Percentiles rank a stretch among this genome's conserved stretches.
Conservation (phyloP, 305 asterid genomes). For the Solanum aculeatissimum region DNA sequence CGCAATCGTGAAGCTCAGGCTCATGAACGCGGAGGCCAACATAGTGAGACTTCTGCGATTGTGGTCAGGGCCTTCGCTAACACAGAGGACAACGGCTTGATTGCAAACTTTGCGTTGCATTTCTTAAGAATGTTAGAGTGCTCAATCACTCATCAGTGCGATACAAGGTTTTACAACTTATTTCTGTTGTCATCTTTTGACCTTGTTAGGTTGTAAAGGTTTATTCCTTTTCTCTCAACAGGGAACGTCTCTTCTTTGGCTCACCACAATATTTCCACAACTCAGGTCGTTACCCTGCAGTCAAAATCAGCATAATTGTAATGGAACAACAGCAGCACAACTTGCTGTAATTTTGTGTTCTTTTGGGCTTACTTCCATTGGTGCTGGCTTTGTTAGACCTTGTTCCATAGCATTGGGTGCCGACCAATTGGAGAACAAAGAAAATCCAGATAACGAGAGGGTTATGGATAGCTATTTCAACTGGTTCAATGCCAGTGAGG, state of each 20-base stretch:
- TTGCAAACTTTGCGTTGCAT: neutral
- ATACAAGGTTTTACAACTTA: neutral
- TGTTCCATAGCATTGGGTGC: constrained; percentile 56
- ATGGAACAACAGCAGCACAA: neutral
- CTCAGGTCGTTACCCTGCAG: neutral
- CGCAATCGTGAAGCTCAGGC: too few relatives aligned
- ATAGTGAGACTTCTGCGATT: too few relatives aligned
- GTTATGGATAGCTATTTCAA: constrained; percentile 19
- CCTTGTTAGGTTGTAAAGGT: too few relatives aligned
- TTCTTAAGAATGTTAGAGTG: neutral
- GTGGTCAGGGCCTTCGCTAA: too few relatives aligned
- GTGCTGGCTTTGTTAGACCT: constrained; percentile 14
- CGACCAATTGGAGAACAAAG: constrained; percentile 18
- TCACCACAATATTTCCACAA: neutral
- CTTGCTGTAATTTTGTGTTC: neutral
- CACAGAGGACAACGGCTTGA: too few relatives aligned
- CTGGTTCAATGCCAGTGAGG: neutral
- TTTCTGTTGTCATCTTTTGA: neutral
- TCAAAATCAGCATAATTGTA: neutral
- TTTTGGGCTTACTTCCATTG: neutral
- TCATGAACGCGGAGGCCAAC: too few relatives aligned
- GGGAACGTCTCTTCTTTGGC: neutral
- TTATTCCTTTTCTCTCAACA: neutral
- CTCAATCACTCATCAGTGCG: neutral
- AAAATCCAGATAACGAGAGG: neutral